These are phyloP conservation scores for Backusella luteola DNA, from an alignment of 192 early-diverging fungal species.

Conservation along the genomic window DNA sequence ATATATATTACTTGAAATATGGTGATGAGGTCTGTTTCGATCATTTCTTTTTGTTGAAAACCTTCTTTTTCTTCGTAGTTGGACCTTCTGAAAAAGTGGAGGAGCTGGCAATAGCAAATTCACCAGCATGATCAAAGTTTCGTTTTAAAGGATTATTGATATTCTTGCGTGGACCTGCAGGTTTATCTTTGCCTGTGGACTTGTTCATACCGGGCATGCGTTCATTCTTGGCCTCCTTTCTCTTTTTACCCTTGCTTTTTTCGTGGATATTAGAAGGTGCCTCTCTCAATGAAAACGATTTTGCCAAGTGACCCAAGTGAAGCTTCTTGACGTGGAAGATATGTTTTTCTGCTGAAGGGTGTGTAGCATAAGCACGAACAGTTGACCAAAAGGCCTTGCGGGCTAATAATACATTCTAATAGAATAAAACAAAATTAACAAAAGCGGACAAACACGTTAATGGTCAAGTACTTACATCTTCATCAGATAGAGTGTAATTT, in stretches of 20 bases:
- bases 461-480: slow-evolving; percentile 49
- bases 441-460: background rate
- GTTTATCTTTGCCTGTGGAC: slow-evolving; percentile 8
- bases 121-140: slow-evolving; percentile 33
- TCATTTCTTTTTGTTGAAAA: background rate
- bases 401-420: slow-evolving; percentile 55
- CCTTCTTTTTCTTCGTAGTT: slow-evolving; percentile 35
- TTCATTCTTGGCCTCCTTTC: slow-evolving; percentile 31
- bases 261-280: slow-evolving; percentile 71
- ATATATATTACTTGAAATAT: background rate
- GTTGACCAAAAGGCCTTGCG: slow-evolving; percentile 84
- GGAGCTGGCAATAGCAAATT: slow-evolving; percentile 37
- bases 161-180: background rate
- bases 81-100: slow-evolving; percentile 19
- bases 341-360: slow-evolving; percentile 75
- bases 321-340: slow-evolving; percentile 95
- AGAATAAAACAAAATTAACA: background rate
- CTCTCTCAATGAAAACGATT: slow-evolving; percentile 94
- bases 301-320: slow-evolving; percentile 96
- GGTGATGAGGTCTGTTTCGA: background rate
- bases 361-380: slow-evolving; percentile 93
- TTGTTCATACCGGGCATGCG: slow-evolving; percentile 32
- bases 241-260: slow-evolving; percentile 41
- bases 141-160: slow-evolving; percentile 30
- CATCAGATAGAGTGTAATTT: slow-evolving; percentile 62